Evolutionary conservation across 805 yeast species (phyloP), one percentile per base, ranked within the genome.

Genomic region (Maudiozyma serrabonitensis): DNA sequence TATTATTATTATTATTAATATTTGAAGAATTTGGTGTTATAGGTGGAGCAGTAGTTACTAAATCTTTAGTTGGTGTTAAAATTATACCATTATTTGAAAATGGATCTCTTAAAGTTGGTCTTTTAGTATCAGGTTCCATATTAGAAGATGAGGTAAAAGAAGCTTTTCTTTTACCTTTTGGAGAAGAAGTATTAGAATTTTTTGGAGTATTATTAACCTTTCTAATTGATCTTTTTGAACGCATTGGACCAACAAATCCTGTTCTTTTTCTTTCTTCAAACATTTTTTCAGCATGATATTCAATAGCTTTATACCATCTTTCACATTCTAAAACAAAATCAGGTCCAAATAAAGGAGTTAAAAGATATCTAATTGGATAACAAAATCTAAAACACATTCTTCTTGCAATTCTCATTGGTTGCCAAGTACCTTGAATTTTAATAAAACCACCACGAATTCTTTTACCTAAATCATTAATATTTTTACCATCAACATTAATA

Each of bases 401-500:
- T 52, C 74, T 74, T 23, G 95, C 88, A 1, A 85, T 71, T 9
- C 75, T 76, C 59, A 68, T 83, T 1, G 95, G 91, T 39, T 88
- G 68, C 96, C 96, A 90, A 8, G 96, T 87, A 4, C 97, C 97
- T 69, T 89, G 97, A 55, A 90, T 87, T 70, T 88, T 88, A 55
- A 89, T 75, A 59, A 80, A 87, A 2, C 97, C 97, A 44, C 97
- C 97, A 49, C 96, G 72, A 15, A 89, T 87, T 46, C 96, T 76
- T 57, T 79, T 79, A 34, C 70, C 60, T 13, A 65, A 54, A 35
- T 54, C 53, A 11, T 55, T 49, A 16, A 62, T 51, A n/a, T 53
- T 51, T 23, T 56, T 28, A 11, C 54, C 54, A 1, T 52, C 49
- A n/a, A 52, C 50, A n/a, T 41, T n/a, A 15, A 35, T 16, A 39